Evolutionary conservation across 768 basidiomycete species (phyloP), one percentile per base, ranked within the genome.

Genomic region (Collybiopsis luxurians): DNA sequence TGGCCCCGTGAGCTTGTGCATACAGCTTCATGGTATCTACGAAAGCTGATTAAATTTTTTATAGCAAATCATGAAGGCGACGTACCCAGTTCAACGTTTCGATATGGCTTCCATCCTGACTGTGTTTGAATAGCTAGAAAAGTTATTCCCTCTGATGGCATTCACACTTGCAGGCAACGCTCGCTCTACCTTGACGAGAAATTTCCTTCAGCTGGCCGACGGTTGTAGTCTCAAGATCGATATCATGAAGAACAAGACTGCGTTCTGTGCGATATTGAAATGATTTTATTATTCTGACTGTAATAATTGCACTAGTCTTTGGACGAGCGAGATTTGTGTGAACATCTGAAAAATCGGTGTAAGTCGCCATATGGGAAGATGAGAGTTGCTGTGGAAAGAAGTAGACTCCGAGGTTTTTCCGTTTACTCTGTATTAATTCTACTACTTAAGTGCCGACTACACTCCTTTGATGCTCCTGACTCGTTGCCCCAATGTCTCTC

Each of bases 1-100:
- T 99, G 53, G 93, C 82, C 11, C 95, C 95, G 66, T 98, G 96
- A 2, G 96, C 97, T 67, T 86, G 87, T 3, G 92, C 91, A 69
- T 99, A 99, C 17, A 98, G 73, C 68, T 99, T 99, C 57, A 98
- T 64, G 11, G 95, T 95, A 70, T 99, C 95, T 97, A 61, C 15
- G 39, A 54, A 51, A 62, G 44, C 55, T 27, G 56, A 12, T 28
- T 55, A 34, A 58, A 52, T 38, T 38, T 30, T 17, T 30, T 27
- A 30, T 48, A 9, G 6, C 24, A 44, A 24, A 26, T 54, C 21
- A 17, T 13, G 19, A 2, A 2, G 40, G 15, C 17, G 27, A 46
- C 40, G 43, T 28, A 91, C 95, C 90, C 65, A 96, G 73, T 17
- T 71, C 67, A 40, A 83, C 78, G 59, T 81, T 88, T 26, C 85